Base-by-base conservation (phyloP, 352 stramenopile genomes). In the Globisporangium solare region DNA sequence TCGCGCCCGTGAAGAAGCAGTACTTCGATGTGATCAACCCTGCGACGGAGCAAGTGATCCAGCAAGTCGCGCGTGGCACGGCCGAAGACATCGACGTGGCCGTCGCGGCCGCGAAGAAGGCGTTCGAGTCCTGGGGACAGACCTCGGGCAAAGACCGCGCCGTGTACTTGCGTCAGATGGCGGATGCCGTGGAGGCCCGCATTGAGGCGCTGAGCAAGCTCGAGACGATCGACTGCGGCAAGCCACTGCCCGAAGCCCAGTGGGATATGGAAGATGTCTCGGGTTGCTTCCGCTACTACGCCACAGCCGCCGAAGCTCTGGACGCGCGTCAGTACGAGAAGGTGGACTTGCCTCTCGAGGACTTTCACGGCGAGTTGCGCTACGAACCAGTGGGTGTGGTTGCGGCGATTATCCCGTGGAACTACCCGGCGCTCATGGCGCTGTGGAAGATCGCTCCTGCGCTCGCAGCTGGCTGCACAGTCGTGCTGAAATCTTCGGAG, bases 401-500 rank as follows among this genome's bases (percentile, higher is more conserved):
- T 1, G 78, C 59, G 6, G 74, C 76, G 32, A 87, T 90, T 56
- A 84, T 85, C 46, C 80, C 80, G 50, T 84, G 74, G 74, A 84
- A 84, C 66, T 84, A 79, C 54, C 74, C 74, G 43, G 64, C 73
- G 60, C 65, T 87, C 17, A 88, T 89, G 79, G 73, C 75, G 17
- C 56, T 85, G 15, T 87, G 79, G 76, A 89, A 89, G 64, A 63
- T 94, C 17, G 87, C 88, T 6, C 88, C 88, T 6, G 94, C 93
- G 4, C 70, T 99, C 22, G 83, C 89, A 12, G 90, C 89, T 1
- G 97, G 97, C 14, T 99, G 95, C 73, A 97, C 95, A 1, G 70
- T 88, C 32, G 86, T 98, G 11, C 65, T 98, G 35, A 99, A 99
- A 71, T 94, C 96, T 14, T 78, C 89, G 12, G 96, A 98, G 56